These are phyloP conservation scores for Kodamaea hsintzibuensis DNA, from an alignment of 805 yeast species.

Conservation along the genomic window DNA sequence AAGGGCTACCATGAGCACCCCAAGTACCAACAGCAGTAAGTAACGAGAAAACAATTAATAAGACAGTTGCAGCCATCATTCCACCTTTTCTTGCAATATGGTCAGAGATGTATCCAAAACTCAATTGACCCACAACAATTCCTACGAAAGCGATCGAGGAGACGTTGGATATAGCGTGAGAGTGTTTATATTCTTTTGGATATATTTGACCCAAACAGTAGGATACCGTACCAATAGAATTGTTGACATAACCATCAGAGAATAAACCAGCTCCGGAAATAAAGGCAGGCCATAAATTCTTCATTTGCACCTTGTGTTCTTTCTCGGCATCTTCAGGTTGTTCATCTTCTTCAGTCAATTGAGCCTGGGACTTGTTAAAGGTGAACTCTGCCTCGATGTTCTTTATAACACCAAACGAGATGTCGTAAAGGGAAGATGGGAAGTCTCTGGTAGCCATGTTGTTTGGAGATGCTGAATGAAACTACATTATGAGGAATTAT, in stretches of 20 bases:
- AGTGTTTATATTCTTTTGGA: slow-evolving; percentile 58
- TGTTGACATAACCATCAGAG: slow-evolving; percentile 91
- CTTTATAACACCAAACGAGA: slow-evolving; percentile 43
- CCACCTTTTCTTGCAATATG: slow-evolving; percentile 77
- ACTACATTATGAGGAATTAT: slow-evolving; percentile 2
- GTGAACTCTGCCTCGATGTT: slow-evolving; percentile 47
- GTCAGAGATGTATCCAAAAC: slow-evolving; percentile 82
- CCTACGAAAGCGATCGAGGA: slow-evolving; percentile 91
- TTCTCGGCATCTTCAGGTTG: slow-evolving; percentile 23
- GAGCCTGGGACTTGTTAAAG: slow-evolving; percentile 26
- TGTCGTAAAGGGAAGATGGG: slow-evolving; percentile 41
- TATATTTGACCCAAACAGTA: slow-evolving; percentile 69
- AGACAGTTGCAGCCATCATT: slow-evolving; percentile 74
- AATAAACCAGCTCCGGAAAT: slow-evolving; percentile 87
- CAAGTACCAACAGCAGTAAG: slow-evolving; percentile 65
- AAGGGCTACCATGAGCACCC: slow-evolving; percentile 71
- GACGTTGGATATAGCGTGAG: slow-evolving; percentile 75
- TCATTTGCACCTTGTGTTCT: slow-evolving; percentile 18
- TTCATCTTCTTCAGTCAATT: slow-evolving; percentile 16
- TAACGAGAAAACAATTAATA: slow-evolving; percentile 76
- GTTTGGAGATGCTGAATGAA: slow-evolving; percentile 9
- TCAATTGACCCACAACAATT: slow-evolving; percentile 81
- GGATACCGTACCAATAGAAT: slow-evolving; percentile 75
- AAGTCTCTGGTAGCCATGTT: slow-evolving; percentile 46
- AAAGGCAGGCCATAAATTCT: slow-evolving; percentile 32